These are phyloP conservation scores for Umbellularia californica DNA, from an alignment of 164 flowering plant species.

Conservation along the genomic window DNA sequence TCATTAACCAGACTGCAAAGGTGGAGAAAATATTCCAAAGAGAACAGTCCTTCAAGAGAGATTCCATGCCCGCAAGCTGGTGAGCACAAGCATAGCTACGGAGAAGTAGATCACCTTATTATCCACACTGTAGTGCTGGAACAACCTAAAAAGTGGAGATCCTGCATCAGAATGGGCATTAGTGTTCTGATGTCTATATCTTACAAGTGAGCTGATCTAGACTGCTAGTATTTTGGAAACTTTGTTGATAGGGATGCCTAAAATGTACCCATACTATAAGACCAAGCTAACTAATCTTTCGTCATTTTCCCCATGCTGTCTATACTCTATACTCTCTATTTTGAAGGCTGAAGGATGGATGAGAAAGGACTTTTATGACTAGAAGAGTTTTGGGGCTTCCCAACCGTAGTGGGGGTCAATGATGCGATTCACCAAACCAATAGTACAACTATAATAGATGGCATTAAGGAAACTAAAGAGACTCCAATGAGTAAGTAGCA, in stretches of 20 bases:
- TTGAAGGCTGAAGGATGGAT: too few species aligned
- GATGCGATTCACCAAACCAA: background rate
- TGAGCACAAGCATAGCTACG: background rate
- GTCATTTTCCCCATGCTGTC: background rate
- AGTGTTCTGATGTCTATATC: too few species aligned
- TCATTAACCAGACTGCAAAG: background rate
- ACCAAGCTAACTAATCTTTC: background rate
- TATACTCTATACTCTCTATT: too few species aligned
- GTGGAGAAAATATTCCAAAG: background rate
- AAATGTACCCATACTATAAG: background rate
- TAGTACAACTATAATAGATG: too few species aligned
- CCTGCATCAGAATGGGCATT: background rate
- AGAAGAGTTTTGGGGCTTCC: background rate
- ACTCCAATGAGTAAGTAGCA: background rate
- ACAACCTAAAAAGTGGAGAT: background rate
- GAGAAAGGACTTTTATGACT: background rate
- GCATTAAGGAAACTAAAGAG: background rate
- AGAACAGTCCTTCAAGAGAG: background rate
- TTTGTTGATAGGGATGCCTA: background rate
- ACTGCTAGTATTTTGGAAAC: too few species aligned
- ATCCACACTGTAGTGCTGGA: background rate
- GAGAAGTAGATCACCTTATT: background rate
- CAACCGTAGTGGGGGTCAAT: too few species aligned
- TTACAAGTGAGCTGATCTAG: too few species aligned
- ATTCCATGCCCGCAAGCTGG: background rate